These are phyloP conservation scores for Psilocybe mexicana DNA, from an alignment of 1,284 basidiomycete genomes.

Conservation along the genomic window DNA sequence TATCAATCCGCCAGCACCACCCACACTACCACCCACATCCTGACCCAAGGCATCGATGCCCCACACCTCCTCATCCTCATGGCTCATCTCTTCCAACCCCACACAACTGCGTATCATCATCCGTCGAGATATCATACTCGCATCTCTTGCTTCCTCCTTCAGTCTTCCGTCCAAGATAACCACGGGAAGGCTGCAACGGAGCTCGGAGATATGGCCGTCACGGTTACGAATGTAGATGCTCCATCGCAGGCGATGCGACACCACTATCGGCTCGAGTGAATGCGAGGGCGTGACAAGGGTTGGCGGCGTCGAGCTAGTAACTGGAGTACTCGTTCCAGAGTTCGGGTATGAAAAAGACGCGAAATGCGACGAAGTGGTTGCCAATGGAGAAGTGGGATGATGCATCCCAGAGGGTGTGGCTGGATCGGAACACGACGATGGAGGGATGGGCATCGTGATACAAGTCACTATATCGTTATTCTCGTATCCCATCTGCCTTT, in stretches of 20 bases:
- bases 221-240: conserved; percentile 76
- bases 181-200: conserved; percentile 88
- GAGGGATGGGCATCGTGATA: conserved; percentile 19
- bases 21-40: conserved; percentile 7
- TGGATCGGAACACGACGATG: conserved; percentile 4
- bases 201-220: conserved; percentile 89
- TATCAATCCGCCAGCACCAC: conserved; percentile 32
- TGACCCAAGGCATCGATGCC: conserved; percentile 1
- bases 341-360: background rate
- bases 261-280: conserved; percentile 66
- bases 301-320: conserved; percentile 10
- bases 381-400: background rate
- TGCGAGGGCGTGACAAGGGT: conserved; percentile 56
- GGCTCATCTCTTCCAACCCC: conserved; percentile 3
- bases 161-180: conserved; percentile 76
- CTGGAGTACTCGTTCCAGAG: background rate
- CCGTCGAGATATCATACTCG: conserved; percentile 73
- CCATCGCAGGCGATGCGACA: conserved; percentile 78
- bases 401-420: background rate
- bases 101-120: conserved; percentile 33
- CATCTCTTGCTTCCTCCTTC: conserved; percentile 71
- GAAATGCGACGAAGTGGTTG: background rate
- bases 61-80: conserved; percentile 9
- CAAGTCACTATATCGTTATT: conserved; percentile 24
- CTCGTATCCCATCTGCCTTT: conserved; percentile 14